Percentiles rank a stretch among this genome's conserved stretches.
These are phyloP conservation scores for Penicillium chermesinum DNA, from an alignment of 495 filamentous ascomycete species.

Conservation along the genomic window DNA sequence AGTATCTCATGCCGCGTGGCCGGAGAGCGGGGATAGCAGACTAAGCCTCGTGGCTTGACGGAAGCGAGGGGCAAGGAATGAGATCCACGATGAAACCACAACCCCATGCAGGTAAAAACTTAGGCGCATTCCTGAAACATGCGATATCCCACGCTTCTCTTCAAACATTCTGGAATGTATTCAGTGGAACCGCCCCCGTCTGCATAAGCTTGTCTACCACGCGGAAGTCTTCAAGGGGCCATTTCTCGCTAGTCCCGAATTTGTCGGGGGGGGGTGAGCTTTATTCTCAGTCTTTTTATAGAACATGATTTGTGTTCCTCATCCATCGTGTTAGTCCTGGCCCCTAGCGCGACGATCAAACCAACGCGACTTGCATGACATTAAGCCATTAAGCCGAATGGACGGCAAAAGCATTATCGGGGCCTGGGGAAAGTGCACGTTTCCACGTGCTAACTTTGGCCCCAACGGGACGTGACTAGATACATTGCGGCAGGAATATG, in stretches of 20 bases:
- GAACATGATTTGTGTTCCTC: too few relatives aligned
- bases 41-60: neutral
- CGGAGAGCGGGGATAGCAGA: neutral
- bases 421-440: neutral
- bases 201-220: slow-evolving; percentile 6
- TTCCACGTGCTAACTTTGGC: neutral
- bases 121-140: slow-evolving; percentile 8
- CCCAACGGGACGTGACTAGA: too few relatives aligned
- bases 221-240: slow-evolving; percentile 1
- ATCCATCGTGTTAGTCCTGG: too few relatives aligned
- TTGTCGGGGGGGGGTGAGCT: neutral
- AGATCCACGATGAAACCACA: too few relatives aligned
- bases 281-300: neutral
- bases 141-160: neutral
- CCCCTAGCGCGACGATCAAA: neutral
- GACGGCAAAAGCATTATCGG: neutral
- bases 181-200: too few relatives aligned
- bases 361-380: neutral
- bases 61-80: neutral
- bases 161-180: slow-evolving; percentile 13
- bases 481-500: too few relatives aligned
- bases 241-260: slow-evolving; percentile 1
- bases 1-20: slow-evolving; percentile 1
- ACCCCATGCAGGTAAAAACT: too few relatives aligned
- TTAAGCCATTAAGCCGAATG: too few relatives aligned